These are phyloP conservation scores for Astrothelium macrocarpum DNA, from an alignment of 495 filamentous ascomycete species.

Conservation along the genomic window DNA sequence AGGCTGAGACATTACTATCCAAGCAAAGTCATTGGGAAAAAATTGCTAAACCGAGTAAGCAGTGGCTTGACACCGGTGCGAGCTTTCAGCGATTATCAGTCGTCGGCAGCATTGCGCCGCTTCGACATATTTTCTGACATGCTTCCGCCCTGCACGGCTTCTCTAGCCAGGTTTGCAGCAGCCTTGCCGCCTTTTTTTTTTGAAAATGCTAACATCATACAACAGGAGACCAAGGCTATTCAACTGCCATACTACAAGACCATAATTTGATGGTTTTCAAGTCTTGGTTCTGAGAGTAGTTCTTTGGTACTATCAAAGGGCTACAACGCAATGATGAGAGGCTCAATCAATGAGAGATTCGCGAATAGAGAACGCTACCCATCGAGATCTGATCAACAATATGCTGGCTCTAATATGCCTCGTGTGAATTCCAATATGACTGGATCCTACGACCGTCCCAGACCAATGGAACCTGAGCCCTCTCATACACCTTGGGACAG, in stretches of 20 bases:
- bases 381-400: not conserved
- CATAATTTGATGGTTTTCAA: not conserved
- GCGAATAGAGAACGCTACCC: not conserved
- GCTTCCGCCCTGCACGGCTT: conserved; percentile 1
- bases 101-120: not conserved
- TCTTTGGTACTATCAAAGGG: not conserved
- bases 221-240: not conserved
- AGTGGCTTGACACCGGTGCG: not conserved
- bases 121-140: conserved; percentile 2
- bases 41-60: not conserved
- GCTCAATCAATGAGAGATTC: not conserved
- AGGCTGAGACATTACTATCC: not conserved
- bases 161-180: not conserved
- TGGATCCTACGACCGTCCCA: not conserved
- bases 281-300: not conserved
- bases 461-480: not conserved
- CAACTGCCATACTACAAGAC: not conserved
- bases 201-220: not conserved
- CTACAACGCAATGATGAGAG: not conserved
- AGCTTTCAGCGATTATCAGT: not conserved
- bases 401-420: not conserved
- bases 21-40: not conserved
- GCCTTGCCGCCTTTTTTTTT: not conserved
- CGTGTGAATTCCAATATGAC: not conserved
- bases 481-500: not conserved